Evolutionary conservation across 2,329 filamentous ascomycete genomes (phyloP), one percentile per base, ranked within the genome.

Genomic region (Pseudogymnoascus sp.): DNA sequence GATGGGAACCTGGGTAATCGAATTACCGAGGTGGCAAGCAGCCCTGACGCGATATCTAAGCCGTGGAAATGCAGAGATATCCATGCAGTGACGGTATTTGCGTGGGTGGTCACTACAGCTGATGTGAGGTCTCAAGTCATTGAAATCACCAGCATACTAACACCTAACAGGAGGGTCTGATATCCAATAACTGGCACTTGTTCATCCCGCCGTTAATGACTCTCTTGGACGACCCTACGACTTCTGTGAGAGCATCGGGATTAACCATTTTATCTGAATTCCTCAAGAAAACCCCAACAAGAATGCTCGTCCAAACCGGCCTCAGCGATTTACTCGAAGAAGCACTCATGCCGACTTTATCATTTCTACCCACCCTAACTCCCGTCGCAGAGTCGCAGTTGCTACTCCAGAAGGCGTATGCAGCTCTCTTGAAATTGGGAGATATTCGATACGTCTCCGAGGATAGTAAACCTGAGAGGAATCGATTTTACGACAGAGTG

Each of bases 321-420:
- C 82, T 93, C 7, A 82, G 81, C 21, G 76, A 80, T 13, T 82
- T 93, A 26, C 88, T 93, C 65, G 82, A 88, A 69, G 83, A 91
- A 19, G 83, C 87, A 2, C 75, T 91, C 1, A 82, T 87, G 67
- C 89, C 91, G 0, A 85, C 87, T 37, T 81, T 96, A n/a, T 80
- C 88, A 7, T 90, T 86, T 69, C 80, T 96, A 5, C 93, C 93
- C 0, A 85, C 82, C 11, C 77, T 96, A 44, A 96, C 91, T 0
- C 86, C 89, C 0, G 88, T 90, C 70, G 72, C 80, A 0, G 89
- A 95, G 63, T 89, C 89, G 3, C 71, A 89, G 1, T 70, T 72
- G 1, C 76, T 97, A 2, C 80, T 96, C 1, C 71, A 74, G 5
- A 79, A 81, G 6, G 85, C 88, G 0, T 96, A 92, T 67, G 79